Evolutionary conservation across 306 rosid species (phyloP), one percentile per base, ranked within the genome.

Genomic region (Cicer cuneatum): DNA sequence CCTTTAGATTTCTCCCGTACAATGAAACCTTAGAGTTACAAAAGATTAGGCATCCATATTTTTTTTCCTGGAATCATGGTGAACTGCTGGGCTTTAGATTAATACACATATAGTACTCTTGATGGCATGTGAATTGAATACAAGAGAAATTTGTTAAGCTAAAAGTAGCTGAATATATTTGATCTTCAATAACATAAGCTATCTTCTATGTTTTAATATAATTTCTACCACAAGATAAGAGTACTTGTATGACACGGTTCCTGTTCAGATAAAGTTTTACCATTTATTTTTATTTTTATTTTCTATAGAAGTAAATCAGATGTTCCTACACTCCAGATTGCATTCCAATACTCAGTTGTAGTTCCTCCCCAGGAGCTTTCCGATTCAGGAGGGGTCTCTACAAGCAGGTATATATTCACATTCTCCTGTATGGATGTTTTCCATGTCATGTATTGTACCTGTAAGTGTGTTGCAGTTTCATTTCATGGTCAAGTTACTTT

Each of bases 261-360:
- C 60, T 54, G 52, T 70, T 82, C 74, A 70, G 63, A 71, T 77
- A 59, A 60, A 38, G 66, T 67, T 68, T 37, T 57, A 14, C 48
- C 52, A 4, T 79, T 41, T 35, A 68, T 10, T 49, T 19, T n/a
- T n/a, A n/a, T n/a, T 61, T 82, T 46, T 18, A 18, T 0, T 18
- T 18, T 72, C 49, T 62, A 74, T 86, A 94, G 98, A 77, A 87
- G 83, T 79, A 78, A 74, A 57, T 69, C 97, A 68, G 97, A 90
- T 67, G 84, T 86, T 85, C 97, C 98, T 71, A 83, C 86, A 2
- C 66, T 94, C 81, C 98, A 94, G 81, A 88, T 91, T 79, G 98
- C 94, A 35, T 94, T 94, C 85, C 98, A 91, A 61, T 94, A 94
- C 74, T 80, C 97, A 35, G 97, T 94, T 76, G 94, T 88, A 47